Base-by-base conservation (phyloP, 306 rosid genomes). In the Vigna trinervia region DNA sequence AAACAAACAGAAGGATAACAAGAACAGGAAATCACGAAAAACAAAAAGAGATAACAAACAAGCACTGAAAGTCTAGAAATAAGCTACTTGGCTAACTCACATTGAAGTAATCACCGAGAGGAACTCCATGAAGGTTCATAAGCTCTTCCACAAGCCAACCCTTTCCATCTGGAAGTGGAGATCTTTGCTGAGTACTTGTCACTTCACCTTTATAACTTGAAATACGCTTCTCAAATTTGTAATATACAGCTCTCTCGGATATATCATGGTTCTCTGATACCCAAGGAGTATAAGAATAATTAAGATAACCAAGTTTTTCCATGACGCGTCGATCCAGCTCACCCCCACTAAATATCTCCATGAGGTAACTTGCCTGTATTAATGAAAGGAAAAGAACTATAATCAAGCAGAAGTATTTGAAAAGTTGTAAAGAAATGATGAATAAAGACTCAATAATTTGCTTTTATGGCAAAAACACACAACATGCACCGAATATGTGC, bases 141-240 rank as follows among this genome's bases (percentile, higher is more conserved):
- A 91, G 94, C 85, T 96, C 99, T 83, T 96, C 98, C 65, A 96
- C 77, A 39, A 89, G 85, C 93, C 94, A 96, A 60, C 99, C 98
- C 51, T 88, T 96, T 83, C 84, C 86, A 48, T 89, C 92, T 47
- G 77, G 7, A 56, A 91, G 89, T 28, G 81, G 87, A 63, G 87
- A 83, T 81, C 72, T 88, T 86, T 87, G 96, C 68, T 92, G 99
- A 64, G 89, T 85, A 52, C 98, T 92, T 15, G 97, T 96, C 79
- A 93, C 93, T 84, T 90, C 94, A 77, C 92, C 97, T 83, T 87
- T 83, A 81, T 89, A 96, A 53, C 80, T 87, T 38, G 96, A 90
- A 73, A 96, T 56, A 46, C 78, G 89, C 75, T 91, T 91, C 80
- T 91, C 93, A 77, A 88, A 87, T 81, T 82, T 85, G 89, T 87